A percentile compares a stretch with the other conserved stretches of the same genome.
phyloP scores from a whole-genome alignment of 495 filamentous ascomycete genomes.

The Penicillium antarcticum region DNA sequence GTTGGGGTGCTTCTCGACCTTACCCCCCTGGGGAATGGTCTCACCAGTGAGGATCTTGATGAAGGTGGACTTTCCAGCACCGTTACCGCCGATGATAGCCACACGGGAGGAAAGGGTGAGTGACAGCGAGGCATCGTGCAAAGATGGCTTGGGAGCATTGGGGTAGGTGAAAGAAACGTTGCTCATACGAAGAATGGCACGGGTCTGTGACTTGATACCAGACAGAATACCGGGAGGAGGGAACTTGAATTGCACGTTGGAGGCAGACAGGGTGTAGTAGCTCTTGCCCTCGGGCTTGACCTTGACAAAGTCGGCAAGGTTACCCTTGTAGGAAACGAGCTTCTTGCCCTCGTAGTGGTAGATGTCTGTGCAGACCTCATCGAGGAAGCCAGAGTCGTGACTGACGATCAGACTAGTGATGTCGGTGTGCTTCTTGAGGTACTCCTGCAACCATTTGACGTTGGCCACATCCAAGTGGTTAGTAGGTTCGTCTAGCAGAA shows the following conservation, averaged over 20 bases:
- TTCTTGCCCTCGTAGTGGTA: slow-evolving; percentile 99
- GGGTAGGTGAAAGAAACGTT: slow-evolving; percentile 91
- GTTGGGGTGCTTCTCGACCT: slow-evolving; percentile 98
- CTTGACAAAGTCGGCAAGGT: slow-evolving; percentile 89
- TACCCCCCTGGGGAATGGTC: slow-evolving; percentile 78
- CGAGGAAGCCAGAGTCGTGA: slow-evolving; percentile 97
- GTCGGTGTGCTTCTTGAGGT: slow-evolving; percentile 91
- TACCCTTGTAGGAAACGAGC: slow-evolving; percentile 89
- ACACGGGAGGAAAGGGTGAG: slow-evolving; percentile 88
- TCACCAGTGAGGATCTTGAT: slow-evolving; percentile 99
- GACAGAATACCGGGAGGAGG: slow-evolving; percentile 90
- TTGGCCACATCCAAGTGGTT: slow-evolving; percentile 98
- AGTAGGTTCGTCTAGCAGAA: slow-evolving; percentile 96
- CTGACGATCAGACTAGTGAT: slow-evolving; percentile 97
- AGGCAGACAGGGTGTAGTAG: slow-evolving; percentile 95
- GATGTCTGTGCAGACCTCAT: slow-evolving; percentile 96
- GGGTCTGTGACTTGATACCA: slow-evolving; percentile 91
- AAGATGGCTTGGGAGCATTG: slow-evolving; percentile 75
- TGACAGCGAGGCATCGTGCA: slow-evolving; percentile 80
- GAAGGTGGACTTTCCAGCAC: slow-evolving; percentile 96
- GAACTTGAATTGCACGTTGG: slow-evolving; percentile 94
- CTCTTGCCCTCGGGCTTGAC: slow-evolving; percentile 94
- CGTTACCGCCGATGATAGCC: slow-evolving; percentile 95
- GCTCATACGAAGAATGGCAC: slow-evolving; percentile 92
- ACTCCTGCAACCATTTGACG: slow-evolving; percentile 92